Percentiles rank a stretch among this genome's conserved stretches.
Evolutionary conservation across 78 protist species (phyloP).

Genomic region (Corallochytrium limacisporum): DNA sequence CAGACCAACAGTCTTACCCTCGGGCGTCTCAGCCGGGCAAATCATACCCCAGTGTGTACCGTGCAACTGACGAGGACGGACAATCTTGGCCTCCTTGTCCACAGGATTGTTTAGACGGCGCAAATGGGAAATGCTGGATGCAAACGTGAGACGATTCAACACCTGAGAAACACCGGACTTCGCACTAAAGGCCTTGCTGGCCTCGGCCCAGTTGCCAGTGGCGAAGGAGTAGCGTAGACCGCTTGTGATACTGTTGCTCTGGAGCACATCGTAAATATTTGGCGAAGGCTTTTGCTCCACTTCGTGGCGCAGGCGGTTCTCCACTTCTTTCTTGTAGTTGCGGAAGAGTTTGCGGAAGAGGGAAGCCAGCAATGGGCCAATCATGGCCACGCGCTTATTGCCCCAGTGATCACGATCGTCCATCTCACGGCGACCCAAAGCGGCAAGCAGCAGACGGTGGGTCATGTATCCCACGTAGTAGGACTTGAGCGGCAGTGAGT

Average conservation of each 20-base stretch:
- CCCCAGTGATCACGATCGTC: slow-evolving; percentile 99
- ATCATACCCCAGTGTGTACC: slow-evolving; percentile 98
- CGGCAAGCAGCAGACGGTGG: slow-evolving; percentile 71
- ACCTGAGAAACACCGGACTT: slow-evolving; percentile 88
- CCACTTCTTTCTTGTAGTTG: slow-evolving; percentile 34
- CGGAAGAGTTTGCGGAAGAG: slow-evolving; percentile 73
- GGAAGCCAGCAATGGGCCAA: slow-evolving; percentile 83
- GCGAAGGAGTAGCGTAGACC: slow-evolving; percentile 90
- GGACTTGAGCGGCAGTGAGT: too few relatives aligned
- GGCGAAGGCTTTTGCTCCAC: neutral
- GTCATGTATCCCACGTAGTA: slow-evolving; percentile 91
- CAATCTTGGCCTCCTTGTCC: slow-evolving; percentile 70
- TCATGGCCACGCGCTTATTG: slow-evolving; percentile 95
- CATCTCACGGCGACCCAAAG: slow-evolving; percentile 57
- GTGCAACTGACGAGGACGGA: slow-evolving; percentile 94
- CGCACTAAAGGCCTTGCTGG: slow-evolving; percentile 20
- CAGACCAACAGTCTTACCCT: slow-evolving; percentile 90
- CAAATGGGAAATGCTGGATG: slow-evolving; percentile 88
- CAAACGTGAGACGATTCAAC: slow-evolving; percentile 89
- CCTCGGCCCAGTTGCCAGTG: slow-evolving; percentile 93
- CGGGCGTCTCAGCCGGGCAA: slow-evolving; percentile 98
- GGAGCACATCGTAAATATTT: neutral
- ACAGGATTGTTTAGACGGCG: slow-evolving; percentile 94
- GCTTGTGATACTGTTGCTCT: slow-evolving; percentile 49
- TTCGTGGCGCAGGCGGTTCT: slow-evolving; percentile 20